Evolutionary conservation across 129 eudicot genomes (phyloP), one percentile per base, ranked within the genome.

Genomic region (Tagetes erecta): DNA sequence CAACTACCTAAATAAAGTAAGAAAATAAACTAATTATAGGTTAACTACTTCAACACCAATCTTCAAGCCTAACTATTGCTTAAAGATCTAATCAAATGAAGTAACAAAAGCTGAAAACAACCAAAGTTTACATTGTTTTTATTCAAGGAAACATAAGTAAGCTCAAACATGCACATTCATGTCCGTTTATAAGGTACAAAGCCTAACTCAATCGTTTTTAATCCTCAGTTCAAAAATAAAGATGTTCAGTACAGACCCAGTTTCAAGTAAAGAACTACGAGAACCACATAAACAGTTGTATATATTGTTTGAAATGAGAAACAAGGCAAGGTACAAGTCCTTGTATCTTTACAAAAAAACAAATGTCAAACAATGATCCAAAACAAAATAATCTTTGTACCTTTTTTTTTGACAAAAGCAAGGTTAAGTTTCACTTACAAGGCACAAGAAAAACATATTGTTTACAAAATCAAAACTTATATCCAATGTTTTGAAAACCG

Each of bases 41-140:
- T 30, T 57, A 57, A 57, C 64, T 57, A 57, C 63, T 33, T 30
- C 37, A 57, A 57, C 64, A 31, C 64, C 64, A 57, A 57, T 30
- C 64, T 31, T 57, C 64, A 30, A 31, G 36, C 64, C 38, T 57
- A 57, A 57, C 64, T 37, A 57, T 30, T 57, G 12, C 64, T 57
- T 12, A 57, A 57, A 57, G 10, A 31, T 3, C n/a, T 47, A 47
- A 47, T 11, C 8, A 46, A 46, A 3, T 10, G 51, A 46, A 8
- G 12, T 10, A 47, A 47, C 14, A 47, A 11, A 47, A 47, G 13
- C 3, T 57, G 37, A 57, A 57, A 57, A 7, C 64, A 31, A 57
- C 31, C 13, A 30, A 57, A 57, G 27, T 27, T 56, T 13, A 27
- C 36, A 27, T 30, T 8, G 12, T 56, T 55, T 55, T 6, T 36